Evolutionary conservation across 352 stramenopile species (phyloP), one percentile per base, ranked within the genome.

Genomic region (Pythium brachiatum): DNA sequence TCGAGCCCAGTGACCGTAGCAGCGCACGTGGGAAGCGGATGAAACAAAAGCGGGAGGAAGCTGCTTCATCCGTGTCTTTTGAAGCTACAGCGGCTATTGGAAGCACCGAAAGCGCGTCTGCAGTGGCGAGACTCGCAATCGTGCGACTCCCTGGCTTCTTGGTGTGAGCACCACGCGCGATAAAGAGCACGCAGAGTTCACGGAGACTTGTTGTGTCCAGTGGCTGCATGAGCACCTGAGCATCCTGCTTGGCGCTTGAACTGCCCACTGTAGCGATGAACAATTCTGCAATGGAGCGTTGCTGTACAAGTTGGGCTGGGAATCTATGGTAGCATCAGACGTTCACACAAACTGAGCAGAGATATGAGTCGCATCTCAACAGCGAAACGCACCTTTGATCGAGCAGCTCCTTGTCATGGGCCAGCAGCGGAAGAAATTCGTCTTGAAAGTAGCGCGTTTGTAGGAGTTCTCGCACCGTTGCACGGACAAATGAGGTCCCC

Each of bases 121-220:
- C 39, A 16, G 26, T 21, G 7, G 38, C 50, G 6, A 66, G 36
- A n/a, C 59, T 54, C 16, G 29, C 8, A 38, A 59, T 32, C 0
- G 26, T 32, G 20, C 50, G 38, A 11, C 23, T 32, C 7, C 5
- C 43, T 5, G 59, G 15, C 2, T 55, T 53, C 27, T 55, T 62
- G 29, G 9, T 25, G 38, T 43, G 32, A 18, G 36, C 29, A 9
- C 51, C 50, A 39, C 50, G 59, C 20, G 51, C 41, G 25, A 60
- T 23, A 27, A 59, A 66, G 1, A 60, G 20, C 15, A 66, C 38
- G 26, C 59, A 66, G n/a, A 66, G 38, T 51, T 66, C 59, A n/a
- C 60, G 59, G 18, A 66, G 36, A 31, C 25, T 31, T 9, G 3
- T 4, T 1, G 8, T 16, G 7, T 52, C 25, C 3, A 66, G 50